phyloP scores from a whole-genome alignment of 768 basidiomycete species.

The Xanthoconium stramineum region DNA sequence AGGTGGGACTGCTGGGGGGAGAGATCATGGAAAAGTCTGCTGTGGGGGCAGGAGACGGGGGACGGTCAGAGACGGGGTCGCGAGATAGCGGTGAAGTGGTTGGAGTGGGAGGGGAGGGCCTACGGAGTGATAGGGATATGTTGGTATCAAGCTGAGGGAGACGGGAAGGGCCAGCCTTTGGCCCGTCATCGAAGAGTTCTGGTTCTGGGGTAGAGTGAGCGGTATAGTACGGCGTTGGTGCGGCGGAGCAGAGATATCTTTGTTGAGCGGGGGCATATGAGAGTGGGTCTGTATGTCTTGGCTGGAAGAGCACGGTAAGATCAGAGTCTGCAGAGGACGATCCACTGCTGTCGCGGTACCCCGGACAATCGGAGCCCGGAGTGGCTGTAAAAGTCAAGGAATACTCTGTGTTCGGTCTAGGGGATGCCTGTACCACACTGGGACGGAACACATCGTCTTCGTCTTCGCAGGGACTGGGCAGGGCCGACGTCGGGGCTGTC shows the following conservation, averaged over 20 bases:
- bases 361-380: neutral
- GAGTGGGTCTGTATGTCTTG: neutral
- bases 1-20: conserved; percentile 36
- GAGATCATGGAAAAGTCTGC: conserved; percentile 48
- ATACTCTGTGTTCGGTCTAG: conserved; percentile 1
- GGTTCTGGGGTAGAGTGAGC: conserved; percentile 32
- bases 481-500: conserved; percentile 12
- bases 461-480: neutral
- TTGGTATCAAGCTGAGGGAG: conserved; percentile 23
- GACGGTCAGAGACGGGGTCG: conserved; percentile 24
- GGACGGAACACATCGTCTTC: conserved; percentile 17
- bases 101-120: conserved; percentile 26
- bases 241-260: conserved; percentile 18
- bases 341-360: conserved; percentile 5
- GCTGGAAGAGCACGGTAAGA: conserved; percentile 15
- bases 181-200: conserved; percentile 10
- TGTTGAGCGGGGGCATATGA: conserved; percentile 5
- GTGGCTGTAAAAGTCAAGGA: conserved; percentile 10
- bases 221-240: conserved; percentile 32
- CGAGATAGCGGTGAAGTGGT: conserved; percentile 22
- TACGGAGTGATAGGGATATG: conserved; percentile 4
- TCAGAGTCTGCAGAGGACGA: conserved; percentile 22
- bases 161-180: conserved; percentile 27
- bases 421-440: conserved; percentile 1
- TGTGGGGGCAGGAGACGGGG: conserved; percentile 44